A percentile compares a stretch with the other conserved stretches of the same genome.
Conservation (phyloP, 1,284 basidiomycete genomes). For the Naganishia cerealis region DNA sequence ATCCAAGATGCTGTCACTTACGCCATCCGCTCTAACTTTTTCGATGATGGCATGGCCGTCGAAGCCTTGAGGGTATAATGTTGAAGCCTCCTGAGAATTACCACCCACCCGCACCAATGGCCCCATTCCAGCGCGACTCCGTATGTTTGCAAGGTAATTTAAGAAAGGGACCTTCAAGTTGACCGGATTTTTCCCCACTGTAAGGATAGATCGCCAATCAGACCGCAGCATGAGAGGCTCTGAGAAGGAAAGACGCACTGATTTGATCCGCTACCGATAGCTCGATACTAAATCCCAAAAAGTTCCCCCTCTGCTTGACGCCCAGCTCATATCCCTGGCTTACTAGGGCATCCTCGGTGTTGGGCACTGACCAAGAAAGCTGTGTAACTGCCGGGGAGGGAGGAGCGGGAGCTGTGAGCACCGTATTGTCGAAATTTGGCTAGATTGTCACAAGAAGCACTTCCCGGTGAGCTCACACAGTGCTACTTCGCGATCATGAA, state of each 20-base stretch:
- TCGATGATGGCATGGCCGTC: slow-evolving; percentile 58
- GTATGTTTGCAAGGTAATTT: slow-evolving; percentile 69
- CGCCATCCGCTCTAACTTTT: slow-evolving; percentile 56
- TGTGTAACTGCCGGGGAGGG: slow-evolving; percentile 42
- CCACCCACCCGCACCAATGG: slow-evolving; percentile 70
- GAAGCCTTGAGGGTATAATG: slow-evolving; percentile 57
- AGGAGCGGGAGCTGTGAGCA: slow-evolving; percentile 42
- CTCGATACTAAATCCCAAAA: slow-evolving; percentile 71
- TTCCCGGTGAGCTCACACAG: background rate
- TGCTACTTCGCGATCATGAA: background rate
- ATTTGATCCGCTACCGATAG: slow-evolving; percentile 68
- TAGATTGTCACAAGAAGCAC: background rate
- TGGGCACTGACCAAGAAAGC: slow-evolving; percentile 9
- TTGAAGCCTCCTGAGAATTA: slow-evolving; percentile 69
- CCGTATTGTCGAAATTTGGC: slow-evolving; percentile 46
- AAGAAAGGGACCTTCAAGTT: slow-evolving; percentile 62
- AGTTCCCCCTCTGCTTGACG: slow-evolving; percentile 63
- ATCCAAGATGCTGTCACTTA: slow-evolving; percentile 18
- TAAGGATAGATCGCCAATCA: slow-evolving; percentile 32
- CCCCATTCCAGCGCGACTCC: slow-evolving; percentile 61
- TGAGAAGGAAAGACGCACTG: slow-evolving; percentile 55
- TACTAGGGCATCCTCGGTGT: slow-evolving; percentile 34
- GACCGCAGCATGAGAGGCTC: background rate
- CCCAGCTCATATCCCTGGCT: slow-evolving; percentile 40
- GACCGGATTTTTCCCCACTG: slow-evolving; percentile 59